A percentile compares a stretch with the other conserved stretches of the same genome.
Evolutionary conservation across 306 rosid species (phyloP).

Genomic region (Coriaria nepalensis): DNA sequence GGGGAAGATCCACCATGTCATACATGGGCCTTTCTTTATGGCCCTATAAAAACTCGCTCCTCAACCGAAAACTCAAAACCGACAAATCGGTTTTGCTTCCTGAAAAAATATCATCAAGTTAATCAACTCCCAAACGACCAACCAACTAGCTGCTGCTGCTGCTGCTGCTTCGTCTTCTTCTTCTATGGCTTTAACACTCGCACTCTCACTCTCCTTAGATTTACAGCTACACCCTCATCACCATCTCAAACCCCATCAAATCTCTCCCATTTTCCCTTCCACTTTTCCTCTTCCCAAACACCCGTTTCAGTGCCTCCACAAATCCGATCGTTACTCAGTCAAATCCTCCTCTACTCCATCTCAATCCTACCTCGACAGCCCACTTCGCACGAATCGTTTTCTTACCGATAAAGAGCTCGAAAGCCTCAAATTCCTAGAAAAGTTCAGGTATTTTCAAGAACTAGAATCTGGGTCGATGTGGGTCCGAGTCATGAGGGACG

Average conservation of each 20-base stretch:
- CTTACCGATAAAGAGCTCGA: conserved; percentile 46
- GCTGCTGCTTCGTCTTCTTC: too few species aligned
- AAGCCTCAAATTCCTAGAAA: conserved; percentile 38
- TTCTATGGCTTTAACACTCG: conserved; percentile 47
- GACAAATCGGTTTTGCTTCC: too few species aligned
- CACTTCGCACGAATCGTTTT: conserved; percentile 48
- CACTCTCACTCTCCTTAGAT: conserved; percentile 40
- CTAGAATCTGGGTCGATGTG: conserved; percentile 54
- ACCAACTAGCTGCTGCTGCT: not conserved
- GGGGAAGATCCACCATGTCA: too few species aligned
- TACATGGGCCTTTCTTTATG: too few species aligned
- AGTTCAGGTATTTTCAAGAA: conserved; percentile 34
- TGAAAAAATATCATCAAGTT: too few species aligned
- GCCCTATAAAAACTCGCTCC: too few species aligned
- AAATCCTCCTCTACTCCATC: conserved; percentile 37
- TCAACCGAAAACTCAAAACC: too few species aligned
- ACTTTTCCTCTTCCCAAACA: conserved; percentile 13
- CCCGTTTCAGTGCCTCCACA: conserved; percentile 18
- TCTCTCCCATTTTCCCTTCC: conserved; percentile 12
- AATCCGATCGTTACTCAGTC: conserved; percentile 17
- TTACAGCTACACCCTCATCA: conserved; percentile 22
- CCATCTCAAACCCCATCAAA: conserved; percentile 18
- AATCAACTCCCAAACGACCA: conserved; percentile 5
- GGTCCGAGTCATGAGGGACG: conserved; percentile 65
- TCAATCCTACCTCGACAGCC: conserved; percentile 23